Base-by-base conservation (phyloP, 257 asterid genomes). In the Craterostigma plantagineum region DNA sequence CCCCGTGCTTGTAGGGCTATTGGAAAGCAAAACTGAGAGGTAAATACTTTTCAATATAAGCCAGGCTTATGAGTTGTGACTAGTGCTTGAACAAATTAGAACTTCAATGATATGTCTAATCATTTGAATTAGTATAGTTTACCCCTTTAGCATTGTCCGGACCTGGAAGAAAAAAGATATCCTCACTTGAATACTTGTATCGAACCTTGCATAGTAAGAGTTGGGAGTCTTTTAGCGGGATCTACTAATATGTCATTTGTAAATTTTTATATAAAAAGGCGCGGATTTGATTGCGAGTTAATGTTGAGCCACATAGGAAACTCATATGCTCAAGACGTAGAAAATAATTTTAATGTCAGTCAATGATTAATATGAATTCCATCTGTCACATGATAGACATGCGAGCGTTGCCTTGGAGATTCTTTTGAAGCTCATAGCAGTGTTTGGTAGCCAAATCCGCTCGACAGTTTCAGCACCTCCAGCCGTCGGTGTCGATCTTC, bases 11-110 rank as follows among this genome's bases (percentile, higher is more conserved):
- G 43, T 79, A 46, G 79, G 84, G 53, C 71, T 83, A 51, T 57
- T 83, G 63, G 83, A 75, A 42, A 83, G 91, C 83, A 75, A 70
- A 64, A 65, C 68, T 46, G 99, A 90, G 65, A 79, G 94, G 95
- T 79, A 47, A 58, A 8, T 15, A 49, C 14, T 34, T 37, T 36
- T 36, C 40, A 12, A 10, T 36, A 36, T 12, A 36, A 36, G 4
- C 3, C 30, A 6, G 40, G 4, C 40, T 36, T 36, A 36, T 10
- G 40, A 2, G 11, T 4, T 36, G 8, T 9, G 1, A 3, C 40
- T 9, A 9, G 40, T 12, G 11, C 4, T 9, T 36, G 11, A 10
- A 9, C 14, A 36, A 12, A 36, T 9, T 36, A 12, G 8, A 12
- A 36, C 8, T 36, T 1, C 8, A 36, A 12, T 36, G 3, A 8